Percentiles rank a stretch among this genome's conserved stretches.
These are phyloP conservation scores for Leccinum solheimii DNA, from an alignment of 1,284 basidiomycete genomes.

Conservation along the genomic window DNA sequence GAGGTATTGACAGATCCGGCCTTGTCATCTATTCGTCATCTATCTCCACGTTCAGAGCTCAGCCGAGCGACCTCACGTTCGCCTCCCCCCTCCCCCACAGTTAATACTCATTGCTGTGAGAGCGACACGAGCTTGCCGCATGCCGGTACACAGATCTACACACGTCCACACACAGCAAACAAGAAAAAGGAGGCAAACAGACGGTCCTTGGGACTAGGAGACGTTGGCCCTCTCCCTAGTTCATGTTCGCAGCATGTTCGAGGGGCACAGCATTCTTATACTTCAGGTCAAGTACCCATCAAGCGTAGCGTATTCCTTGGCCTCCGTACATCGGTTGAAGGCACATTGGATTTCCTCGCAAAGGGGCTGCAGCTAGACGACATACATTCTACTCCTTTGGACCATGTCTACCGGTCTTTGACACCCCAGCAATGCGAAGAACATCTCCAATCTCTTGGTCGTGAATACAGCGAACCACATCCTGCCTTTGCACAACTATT, in stretches of 20 bases:
- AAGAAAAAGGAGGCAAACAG: constrained; percentile 6
- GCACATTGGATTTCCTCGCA: constrained; percentile 22
- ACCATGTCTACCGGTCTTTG: constrained; percentile 6
- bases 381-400: background rate
- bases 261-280: constrained; percentile 46
- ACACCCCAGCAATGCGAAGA: constrained; percentile 24
- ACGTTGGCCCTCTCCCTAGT: constrained; percentile 50
- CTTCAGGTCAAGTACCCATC: constrained; percentile 8
- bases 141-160: constrained; percentile 2
- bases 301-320: constrained; percentile 10
- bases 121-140: constrained; percentile 10
- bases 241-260: constrained; percentile 61
- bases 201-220: constrained; percentile 6
- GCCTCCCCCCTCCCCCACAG: constrained; percentile 7
- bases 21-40: constrained; percentile 6
- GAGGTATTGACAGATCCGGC: constrained; percentile 18
- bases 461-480: constrained; percentile 33
- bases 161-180: constrained; percentile 1
- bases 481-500: constrained; percentile 57
- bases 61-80: constrained; percentile 8
- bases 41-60: constrained; percentile 16
- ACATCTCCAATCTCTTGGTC: constrained; percentile 13
- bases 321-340: constrained; percentile 5
- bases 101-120: background rate
- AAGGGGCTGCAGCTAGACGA: constrained; percentile 7